Evolutionary conservation across 2,329 filamentous ascomycete genomes (phyloP), one percentile per base, ranked within the genome.

Genomic region (Ascochyta fabae): DNA sequence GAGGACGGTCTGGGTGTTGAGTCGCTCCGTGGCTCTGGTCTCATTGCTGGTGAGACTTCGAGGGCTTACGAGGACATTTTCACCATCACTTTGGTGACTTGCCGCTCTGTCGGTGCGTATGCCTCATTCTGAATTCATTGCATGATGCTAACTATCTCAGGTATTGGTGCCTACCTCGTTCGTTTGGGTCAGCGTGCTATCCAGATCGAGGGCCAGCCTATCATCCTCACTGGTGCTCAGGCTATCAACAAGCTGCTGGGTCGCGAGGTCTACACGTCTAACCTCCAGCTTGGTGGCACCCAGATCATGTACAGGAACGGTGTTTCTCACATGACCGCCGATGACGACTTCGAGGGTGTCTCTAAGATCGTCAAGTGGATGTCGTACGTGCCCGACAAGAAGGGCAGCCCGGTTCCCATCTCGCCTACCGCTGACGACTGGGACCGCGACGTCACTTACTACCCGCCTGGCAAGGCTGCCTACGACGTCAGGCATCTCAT

Each of bases 281-380:
- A 99, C 85, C 81, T 99, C 73, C 95, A 99, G 83, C 91, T 99
- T 64, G 95, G 95, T 87, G 95, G 95, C 69, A 99, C 95, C n/a
- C 95, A 99, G 80, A 99, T 99, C 85, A 99, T 99, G 95, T 98
- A 99, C 87, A 93, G 91, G 81, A 99, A 99, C 77, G 95, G 95
- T 86, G 95, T 99, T 38, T 98, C 95, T 22, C 95, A 99, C 83
- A 94, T 98, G 91, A 97, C 94, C 66, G 95, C 95, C 71, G 90
- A 89, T 67, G 94, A 99, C 72, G 95, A 99, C 81, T 98, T 99
- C 70, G 93, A 94, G 71, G 95, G 95, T 86, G 91, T 99, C 22
- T 92, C 91, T 71, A 96, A 96, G 84, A 98, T 99, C 74, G 92
- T 98, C 45, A 90, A 96, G 76, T 99, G 95, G 95, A 87, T 99